A percentile compares a stretch with the other conserved stretches of the same genome.
These are phyloP conservation scores for Fusarium luffae DNA, from an alignment of 2,329 filamentous ascomycete genomes.

Conservation along the genomic window DNA sequence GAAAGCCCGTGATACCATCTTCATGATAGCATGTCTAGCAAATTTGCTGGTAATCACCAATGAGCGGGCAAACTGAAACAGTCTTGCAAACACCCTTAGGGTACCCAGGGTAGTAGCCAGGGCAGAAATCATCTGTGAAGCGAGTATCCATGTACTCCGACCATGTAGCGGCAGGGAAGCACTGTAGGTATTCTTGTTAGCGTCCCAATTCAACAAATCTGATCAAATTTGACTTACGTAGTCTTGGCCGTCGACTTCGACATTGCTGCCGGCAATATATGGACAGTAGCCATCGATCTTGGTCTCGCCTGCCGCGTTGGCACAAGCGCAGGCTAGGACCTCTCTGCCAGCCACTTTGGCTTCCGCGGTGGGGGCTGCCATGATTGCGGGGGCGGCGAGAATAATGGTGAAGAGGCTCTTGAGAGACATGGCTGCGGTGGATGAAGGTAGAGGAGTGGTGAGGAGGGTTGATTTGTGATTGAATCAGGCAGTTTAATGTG, in stretches of 20 bases:
- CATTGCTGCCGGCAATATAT: background rate
- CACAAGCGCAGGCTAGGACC: background rate
- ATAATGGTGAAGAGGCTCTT: background rate
- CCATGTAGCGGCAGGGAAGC: background rate
- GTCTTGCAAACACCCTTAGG: background rate
- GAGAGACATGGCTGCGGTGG: background rate
- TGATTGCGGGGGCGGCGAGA: background rate
- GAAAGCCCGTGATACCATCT: rapidly evolving
- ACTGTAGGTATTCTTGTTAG: background rate
- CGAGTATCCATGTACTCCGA: background rate
- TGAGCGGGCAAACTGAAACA: background rate
- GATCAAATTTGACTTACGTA: background rate
- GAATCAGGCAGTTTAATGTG: too few relatives aligned
- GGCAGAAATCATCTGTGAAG: background rate
- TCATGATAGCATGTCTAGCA: background rate
- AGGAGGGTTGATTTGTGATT: too few relatives aligned
- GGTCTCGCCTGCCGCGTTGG: background rate
- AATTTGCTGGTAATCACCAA: background rate
- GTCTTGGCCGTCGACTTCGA: background rate
- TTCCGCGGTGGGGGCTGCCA: background rate
- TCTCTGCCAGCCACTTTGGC: background rate
- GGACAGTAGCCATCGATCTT: background rate
- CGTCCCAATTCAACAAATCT: background rate
- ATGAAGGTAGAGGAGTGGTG: rapidly evolving
- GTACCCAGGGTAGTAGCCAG: background rate